Percentiles rank a stretch among this genome's conserved stretches.
Conservation (phyloP, 345 rosid genomes). For the Eutrema yunnanense region DNA sequence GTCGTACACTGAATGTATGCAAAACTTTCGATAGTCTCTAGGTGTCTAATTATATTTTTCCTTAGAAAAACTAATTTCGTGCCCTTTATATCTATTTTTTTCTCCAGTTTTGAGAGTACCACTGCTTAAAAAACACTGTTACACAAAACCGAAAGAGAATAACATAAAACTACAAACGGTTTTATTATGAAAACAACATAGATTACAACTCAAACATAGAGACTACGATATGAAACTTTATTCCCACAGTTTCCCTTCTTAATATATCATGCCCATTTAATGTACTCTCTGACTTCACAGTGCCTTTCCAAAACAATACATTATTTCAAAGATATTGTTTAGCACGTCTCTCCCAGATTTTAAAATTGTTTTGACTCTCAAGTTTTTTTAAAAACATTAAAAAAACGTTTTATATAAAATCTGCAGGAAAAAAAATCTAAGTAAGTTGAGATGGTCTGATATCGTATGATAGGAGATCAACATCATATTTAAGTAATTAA, state of each 20-base stretch:
- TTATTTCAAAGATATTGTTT: not conserved
- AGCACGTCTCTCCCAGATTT: not conserved
- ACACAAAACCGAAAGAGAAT: not conserved
- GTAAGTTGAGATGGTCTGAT: not conserved
- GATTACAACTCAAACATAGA: not conserved
- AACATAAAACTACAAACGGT: not conserved
- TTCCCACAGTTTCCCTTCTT: not conserved
- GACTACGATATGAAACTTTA: slow-evolving; percentile 4
- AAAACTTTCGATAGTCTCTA: too few relatives aligned
- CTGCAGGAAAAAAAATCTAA: not conserved
- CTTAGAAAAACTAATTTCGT: too few relatives aligned
- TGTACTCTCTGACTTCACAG: slow-evolving; percentile 1
- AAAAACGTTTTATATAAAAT: too few relatives aligned
- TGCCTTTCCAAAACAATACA: too few relatives aligned
- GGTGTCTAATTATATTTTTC: too few relatives aligned
- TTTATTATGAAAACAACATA: not conserved
- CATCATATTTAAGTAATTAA: not conserved
- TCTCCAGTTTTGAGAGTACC: not conserved
- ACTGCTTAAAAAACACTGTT: not conserved
- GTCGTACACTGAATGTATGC: too few relatives aligned
- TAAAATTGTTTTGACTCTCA: not conserved
- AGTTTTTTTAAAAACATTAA: not conserved
- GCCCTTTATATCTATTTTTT: not conserved
- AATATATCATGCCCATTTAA: too few relatives aligned
- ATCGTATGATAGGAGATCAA: too few relatives aligned